Conservation (phyloP, 306 rosid genomes). For the Gynostemma pentaphyllum region DNA sequence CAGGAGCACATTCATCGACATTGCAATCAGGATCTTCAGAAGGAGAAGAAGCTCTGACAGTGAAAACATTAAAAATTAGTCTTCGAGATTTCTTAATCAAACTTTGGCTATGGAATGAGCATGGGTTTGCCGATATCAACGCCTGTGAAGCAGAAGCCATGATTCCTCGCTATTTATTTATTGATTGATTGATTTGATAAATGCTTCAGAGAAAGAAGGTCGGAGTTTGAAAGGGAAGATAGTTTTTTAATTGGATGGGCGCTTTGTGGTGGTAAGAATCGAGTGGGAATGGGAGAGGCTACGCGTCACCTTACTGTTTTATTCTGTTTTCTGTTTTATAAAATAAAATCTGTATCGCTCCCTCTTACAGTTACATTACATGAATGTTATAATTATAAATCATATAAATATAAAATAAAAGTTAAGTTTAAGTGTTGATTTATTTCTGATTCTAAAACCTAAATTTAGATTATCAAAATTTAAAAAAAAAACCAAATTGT, state of each 20-base stretch:
- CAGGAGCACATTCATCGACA: conserved; percentile 87
- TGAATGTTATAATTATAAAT: too few species aligned
- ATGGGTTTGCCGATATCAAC: conserved; percentile 49
- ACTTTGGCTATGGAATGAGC: conserved; percentile 28
- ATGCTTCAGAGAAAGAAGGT: neutral
- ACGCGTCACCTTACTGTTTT: conserved; percentile 16
- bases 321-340: too few species aligned
- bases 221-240: neutral
- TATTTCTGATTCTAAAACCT: too few species aligned
- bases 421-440: too few species aligned
- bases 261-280: conserved; percentile 26
- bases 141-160: conserved; percentile 71
- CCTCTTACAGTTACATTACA: too few species aligned
- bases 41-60: conserved; percentile 48
- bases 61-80: conserved; percentile 12
- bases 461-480: too few species aligned
- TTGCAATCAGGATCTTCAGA: conserved; percentile 73
- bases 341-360: too few species aligned
- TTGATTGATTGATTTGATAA: too few species aligned
- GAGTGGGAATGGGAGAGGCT: conserved; percentile 15
- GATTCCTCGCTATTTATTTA: neutral
- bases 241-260: conserved; percentile 13
- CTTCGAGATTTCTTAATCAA: conserved; percentile 33
- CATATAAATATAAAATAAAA: too few species aligned
- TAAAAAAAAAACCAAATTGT: too few species aligned